Conservation (phyloP, 2,329 filamentous ascomycete genomes). For the Amylocarpus encephaloides region DNA sequence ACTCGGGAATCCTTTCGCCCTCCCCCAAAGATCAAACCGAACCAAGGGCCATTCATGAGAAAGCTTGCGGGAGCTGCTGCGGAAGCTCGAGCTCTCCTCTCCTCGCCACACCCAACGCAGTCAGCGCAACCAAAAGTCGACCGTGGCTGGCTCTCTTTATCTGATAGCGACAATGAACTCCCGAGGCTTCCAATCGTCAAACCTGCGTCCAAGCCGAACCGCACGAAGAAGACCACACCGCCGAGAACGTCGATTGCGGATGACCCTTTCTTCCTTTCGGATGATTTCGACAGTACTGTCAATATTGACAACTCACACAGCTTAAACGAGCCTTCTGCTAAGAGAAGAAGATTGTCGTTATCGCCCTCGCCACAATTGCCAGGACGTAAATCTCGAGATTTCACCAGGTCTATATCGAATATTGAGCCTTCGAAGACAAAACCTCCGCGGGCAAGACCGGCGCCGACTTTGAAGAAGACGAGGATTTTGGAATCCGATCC, state of each 20-base stretch:
- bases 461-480: constrained; percentile 11
- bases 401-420: constrained; percentile 25
- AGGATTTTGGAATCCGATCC: constrained; percentile 23
- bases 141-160: not conserved
- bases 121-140: not conserved
- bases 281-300: constrained; percentile 9
- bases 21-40: not conserved
- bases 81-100: not conserved
- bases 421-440: constrained; percentile 32
- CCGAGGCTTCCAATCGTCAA: not conserved
- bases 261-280: constrained; percentile 7
- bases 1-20: not conserved
- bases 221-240: not conserved
- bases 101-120: too few relatives aligned
- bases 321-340: not conserved
- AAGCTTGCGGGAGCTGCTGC: not conserved
- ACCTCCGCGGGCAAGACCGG: not conserved
- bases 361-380: not conserved
- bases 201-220: not conserved
- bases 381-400: not conserved
- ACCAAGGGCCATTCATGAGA: not conserved
- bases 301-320: constrained; percentile 7
- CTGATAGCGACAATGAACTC: not conserved
- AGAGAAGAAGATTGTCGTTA: constrained; percentile 9
- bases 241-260: not conserved